phyloP scores from a whole-genome alignment of 352 stramenopile species.

The Phytophthora nicotianae region DNA sequence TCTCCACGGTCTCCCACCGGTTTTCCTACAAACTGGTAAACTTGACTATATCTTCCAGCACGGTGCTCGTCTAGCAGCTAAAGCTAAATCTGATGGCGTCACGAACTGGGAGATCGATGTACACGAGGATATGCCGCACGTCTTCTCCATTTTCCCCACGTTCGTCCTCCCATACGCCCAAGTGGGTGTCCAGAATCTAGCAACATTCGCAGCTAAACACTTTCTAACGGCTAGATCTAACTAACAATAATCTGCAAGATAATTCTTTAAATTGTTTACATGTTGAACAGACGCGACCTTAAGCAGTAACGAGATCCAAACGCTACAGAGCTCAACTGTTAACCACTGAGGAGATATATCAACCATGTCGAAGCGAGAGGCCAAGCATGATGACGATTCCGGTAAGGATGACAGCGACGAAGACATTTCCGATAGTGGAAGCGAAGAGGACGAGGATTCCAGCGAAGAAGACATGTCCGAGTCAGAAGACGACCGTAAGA shows the following conservation, averaged over 20 bases:
- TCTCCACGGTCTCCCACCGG: constrained; percentile 36
- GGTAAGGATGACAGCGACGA: constrained; percentile 56
- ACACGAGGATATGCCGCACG: constrained; percentile 38
- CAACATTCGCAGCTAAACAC: constrained; percentile 28
- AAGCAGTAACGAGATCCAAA: constrained; percentile 22
- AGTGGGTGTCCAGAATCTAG: constrained; percentile 25
- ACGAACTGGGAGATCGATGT: constrained; percentile 38
- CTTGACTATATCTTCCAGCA: constrained; percentile 41
- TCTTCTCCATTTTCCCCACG: constrained; percentile 37
- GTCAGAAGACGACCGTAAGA: constrained; percentile 56
- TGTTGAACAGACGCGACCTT: constrained; percentile 32
- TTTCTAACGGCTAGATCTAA: constrained; percentile 9
- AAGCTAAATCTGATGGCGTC: constrained; percentile 22
- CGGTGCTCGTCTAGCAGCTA: constrained; percentile 26
- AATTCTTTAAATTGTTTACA: too few species aligned
- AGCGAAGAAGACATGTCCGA: constrained; percentile 80
- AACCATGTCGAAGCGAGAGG: constrained; percentile 66
- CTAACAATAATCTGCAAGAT: neutral
- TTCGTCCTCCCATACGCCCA: constrained; percentile 36
- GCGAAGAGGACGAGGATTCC: constrained; percentile 44
- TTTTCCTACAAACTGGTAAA: constrained; percentile 42
- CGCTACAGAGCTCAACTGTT: neutral
- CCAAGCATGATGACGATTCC: constrained; percentile 55
- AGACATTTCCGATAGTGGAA: constrained; percentile 55
- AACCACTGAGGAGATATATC: neutral